Percentiles rank a stretch among this genome's conserved stretches.
These are phyloP conservation scores for Pythium aquatile DNA, from an alignment of 352 stramenopile species.

Conservation along the genomic window DNA sequence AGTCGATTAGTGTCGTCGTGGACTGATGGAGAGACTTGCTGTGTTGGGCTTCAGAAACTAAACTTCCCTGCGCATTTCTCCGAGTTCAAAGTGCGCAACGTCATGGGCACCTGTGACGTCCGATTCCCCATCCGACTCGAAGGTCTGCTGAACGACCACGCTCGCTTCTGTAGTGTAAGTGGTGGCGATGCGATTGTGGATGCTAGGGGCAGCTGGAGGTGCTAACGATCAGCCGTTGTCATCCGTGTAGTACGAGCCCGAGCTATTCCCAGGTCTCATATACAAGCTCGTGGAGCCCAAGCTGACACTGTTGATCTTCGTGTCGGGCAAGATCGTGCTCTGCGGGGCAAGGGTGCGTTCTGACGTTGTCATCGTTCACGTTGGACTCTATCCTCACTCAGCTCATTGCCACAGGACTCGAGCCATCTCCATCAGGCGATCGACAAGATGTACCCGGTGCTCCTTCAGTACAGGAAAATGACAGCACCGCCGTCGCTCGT, in stretches of 20 bases:
- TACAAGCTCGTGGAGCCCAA: slow-evolving; percentile 97
- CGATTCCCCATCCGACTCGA: slow-evolving; percentile 99
- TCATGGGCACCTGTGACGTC: slow-evolving; percentile 97
- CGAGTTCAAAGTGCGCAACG: slow-evolving; percentile 96
- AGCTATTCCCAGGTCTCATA: slow-evolving; percentile 99
- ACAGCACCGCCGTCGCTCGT: slow-evolving; percentile 65
- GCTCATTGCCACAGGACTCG: slow-evolving; percentile 23
- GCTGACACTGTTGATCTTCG: slow-evolving; percentile 99
- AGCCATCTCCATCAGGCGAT: slow-evolving; percentile 59
- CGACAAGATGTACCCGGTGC: slow-evolving; percentile 72
- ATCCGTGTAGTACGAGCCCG: slow-evolving; percentile 92
- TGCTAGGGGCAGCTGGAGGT: neutral
- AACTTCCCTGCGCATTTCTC: slow-evolving; percentile 84
- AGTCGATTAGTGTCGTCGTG: neutral
- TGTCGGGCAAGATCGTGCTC: slow-evolving; percentile 97
- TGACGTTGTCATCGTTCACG: neutral
- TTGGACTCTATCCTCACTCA: neutral
- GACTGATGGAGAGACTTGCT: neutral
- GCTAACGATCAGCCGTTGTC: neutral
- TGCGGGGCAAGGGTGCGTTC: slow-evolving; percentile 68
- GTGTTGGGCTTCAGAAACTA: slow-evolving; percentile 62
- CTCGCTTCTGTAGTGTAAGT: slow-evolving; percentile 92
- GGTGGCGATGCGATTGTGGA: neutral
- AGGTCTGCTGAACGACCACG: slow-evolving; percentile 95
- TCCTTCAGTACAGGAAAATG: slow-evolving; percentile 71